Base-by-base conservation (phyloP, 768 basidiomycete species). In the Scleroderma citrinum region DNA sequence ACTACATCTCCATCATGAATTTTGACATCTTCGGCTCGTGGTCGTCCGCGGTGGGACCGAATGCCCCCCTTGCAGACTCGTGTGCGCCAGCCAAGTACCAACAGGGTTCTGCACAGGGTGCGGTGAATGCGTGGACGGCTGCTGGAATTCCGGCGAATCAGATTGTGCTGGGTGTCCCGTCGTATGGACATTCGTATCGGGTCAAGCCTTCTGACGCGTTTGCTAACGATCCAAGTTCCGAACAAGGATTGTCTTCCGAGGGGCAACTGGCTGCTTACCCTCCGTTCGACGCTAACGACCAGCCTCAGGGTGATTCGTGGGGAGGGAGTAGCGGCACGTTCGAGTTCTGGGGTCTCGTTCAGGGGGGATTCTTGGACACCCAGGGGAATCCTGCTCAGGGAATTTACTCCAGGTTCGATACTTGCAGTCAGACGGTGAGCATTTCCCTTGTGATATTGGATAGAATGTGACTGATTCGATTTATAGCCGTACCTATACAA, bases 121-220 rank as follows among this genome's bases (percentile, higher is more conserved):
- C 86, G 10, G 76, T 96, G 46, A 62, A 71, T 7, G 74, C 77
- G 0, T 96, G 93, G 94, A 77, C 70, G 2, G 58, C 63, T 2
- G 90, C 92, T 35, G 87, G 88, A 5, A 83, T 95, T 61, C 87
- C 91, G 1, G 62, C 67, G 17, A 3, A 54, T 50, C 63, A 85
- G 69, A 86, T 94, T 51, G 79, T 91, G 14, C 78, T 96, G 8
- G 92, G 88, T 40, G 80, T 94, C 3, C 79, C 91, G 10, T 67
- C 83, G 3, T 94, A 91, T 66, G 91, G 91, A 0, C 89, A 89
- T 63, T 82, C 87, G 10, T 93, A 74, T 70, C 54, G 51, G 7
- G 73, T 78, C 32, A 59, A 72, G 7, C 39, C 62, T 3, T 56
- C 50, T 8, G 57, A 67, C 29, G 79, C 79, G 0, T 57, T 76